Conservation (phyloP, 352 stramenopile species). For the Aphanomyces euteiches region DNA sequence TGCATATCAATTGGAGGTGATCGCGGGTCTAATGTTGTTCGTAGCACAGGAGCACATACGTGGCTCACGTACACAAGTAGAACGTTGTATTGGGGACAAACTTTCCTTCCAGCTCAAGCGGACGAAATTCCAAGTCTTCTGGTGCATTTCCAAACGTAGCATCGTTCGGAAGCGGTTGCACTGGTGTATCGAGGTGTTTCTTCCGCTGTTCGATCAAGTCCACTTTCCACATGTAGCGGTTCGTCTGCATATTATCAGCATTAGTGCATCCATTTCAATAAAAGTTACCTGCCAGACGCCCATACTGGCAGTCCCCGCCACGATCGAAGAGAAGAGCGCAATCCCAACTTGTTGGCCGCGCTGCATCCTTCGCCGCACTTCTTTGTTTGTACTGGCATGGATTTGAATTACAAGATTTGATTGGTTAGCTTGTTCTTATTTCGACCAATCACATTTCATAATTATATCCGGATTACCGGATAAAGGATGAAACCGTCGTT, state of each 20-base stretch:
- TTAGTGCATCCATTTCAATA: background rate
- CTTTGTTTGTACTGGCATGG: background rate
- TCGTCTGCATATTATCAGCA: slow-evolving; percentile 42
- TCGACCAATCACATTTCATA: background rate
- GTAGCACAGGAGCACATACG: background rate
- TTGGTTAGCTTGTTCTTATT: background rate
- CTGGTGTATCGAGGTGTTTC: slow-evolving; percentile 61
- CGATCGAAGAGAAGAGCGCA: slow-evolving; percentile 78
- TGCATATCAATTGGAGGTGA: slow-evolving; percentile 74
- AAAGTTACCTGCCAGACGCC: slow-evolving; percentile 69
- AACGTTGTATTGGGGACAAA: slow-evolving; percentile 72
- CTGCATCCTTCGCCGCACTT: slow-evolving; percentile 5
- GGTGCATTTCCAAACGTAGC: slow-evolving; percentile 36
- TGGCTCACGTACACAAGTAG: slow-evolving; percentile 58
- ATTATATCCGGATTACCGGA: background rate
- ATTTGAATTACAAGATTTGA: background rate
- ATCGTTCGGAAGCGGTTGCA: slow-evolving; percentile 57
- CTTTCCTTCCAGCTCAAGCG: slow-evolving; percentile 58
- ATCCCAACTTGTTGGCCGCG: slow-evolving; percentile 42
- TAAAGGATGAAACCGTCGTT: background rate
- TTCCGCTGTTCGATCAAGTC: slow-evolving; percentile 78
- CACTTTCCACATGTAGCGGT: slow-evolving; percentile 89
- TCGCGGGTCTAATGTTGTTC: slow-evolving; percentile 47
- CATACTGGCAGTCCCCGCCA: slow-evolving; percentile 69
- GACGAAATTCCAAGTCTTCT: slow-evolving; percentile 76